phyloP scores from a whole-genome alignment of 768 basidiomycete genomes.

The Multifurca ochricompacta region DNA sequence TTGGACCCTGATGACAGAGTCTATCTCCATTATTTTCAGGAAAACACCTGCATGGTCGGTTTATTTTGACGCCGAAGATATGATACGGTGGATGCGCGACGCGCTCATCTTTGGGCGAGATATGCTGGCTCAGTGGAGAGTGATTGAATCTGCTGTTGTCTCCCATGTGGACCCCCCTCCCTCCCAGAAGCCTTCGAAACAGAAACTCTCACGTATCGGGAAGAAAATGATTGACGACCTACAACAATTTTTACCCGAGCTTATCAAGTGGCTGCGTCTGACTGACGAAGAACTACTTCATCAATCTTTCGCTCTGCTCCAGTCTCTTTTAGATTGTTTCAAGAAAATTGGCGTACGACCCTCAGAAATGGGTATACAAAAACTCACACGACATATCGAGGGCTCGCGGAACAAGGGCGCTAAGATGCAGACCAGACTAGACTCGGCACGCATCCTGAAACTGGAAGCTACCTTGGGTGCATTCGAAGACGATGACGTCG shows the following conservation, averaged over 20 bases:
- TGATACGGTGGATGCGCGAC: constrained; percentile 98
- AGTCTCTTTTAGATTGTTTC: constrained; percentile 73
- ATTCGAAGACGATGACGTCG: constrained; percentile 57
- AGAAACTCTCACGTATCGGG: constrained; percentile 51
- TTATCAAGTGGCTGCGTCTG: constrained; percentile 82
- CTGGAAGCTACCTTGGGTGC: constrained; percentile 59
- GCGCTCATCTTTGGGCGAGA: constrained; percentile 90
- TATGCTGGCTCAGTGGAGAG: constrained; percentile 70
- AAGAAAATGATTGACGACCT: constrained; percentile 71
- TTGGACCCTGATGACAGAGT: constrained; percentile 77
- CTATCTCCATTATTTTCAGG: constrained; percentile 79
- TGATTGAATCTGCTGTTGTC: constrained; percentile 65
- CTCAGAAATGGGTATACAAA: constrained; percentile 45
- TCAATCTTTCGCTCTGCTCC: constrained; percentile 79
- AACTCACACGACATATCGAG: constrained; percentile 58
- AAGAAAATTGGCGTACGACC: constrained; percentile 52
- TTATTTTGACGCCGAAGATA: constrained; percentile 70
- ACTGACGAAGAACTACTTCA: constrained; percentile 89
- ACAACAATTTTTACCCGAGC: constrained; percentile 69
- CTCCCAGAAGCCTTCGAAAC: constrained; percentile 22
- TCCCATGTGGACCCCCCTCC: constrained; percentile 27
- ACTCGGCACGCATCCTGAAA: constrained; percentile 49
- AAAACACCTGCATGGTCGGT: constrained; percentile 77
- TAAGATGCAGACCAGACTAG: constrained; percentile 44
- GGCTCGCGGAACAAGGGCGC: constrained; percentile 46